phyloP scores from a whole-genome alignment of 768 basidiomycete genomes.

The Porphyrellus cyaneotinctus region DNA sequence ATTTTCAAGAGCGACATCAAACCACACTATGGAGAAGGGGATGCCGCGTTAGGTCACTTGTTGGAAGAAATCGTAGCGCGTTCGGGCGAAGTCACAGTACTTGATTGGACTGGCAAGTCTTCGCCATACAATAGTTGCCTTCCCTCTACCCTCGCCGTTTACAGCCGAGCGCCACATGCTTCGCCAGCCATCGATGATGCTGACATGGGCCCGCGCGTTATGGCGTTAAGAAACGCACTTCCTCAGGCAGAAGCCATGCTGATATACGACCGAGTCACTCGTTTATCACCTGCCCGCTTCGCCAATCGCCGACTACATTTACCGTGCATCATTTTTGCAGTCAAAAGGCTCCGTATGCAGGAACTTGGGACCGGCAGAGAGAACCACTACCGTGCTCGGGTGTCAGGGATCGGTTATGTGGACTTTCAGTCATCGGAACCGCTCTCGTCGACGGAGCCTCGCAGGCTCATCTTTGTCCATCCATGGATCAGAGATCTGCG shows the following conservation, averaged over 20 bases:
- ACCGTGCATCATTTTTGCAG: neutral
- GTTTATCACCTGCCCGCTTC: neutral
- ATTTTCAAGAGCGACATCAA: neutral
- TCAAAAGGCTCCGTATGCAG: neutral
- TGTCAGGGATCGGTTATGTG: neutral
- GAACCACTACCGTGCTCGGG: neutral
- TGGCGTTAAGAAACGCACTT: neutral
- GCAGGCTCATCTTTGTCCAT: neutral
- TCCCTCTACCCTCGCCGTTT: slow-evolving; percentile 2
- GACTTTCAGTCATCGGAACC: neutral
- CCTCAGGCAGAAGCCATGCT: neutral
- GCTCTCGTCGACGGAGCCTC: neutral
- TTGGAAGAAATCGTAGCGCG: neutral
- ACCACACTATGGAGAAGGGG: slow-evolving; percentile 7
- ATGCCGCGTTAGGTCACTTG: slow-evolving; percentile 7
- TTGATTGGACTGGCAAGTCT: neutral
- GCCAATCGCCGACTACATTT: neutral
- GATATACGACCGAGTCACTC: neutral
- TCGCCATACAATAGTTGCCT: slow-evolving; percentile 1
- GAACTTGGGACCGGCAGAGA: neutral
- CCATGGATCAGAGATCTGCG: neutral
- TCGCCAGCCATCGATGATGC: neutral
- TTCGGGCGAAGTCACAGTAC: neutral
- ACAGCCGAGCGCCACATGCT: neutral
- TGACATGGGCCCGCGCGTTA: neutral